Base-by-base conservation (phyloP, 2,329 filamentous ascomycete species). In the Xylaria sp. region DNA sequence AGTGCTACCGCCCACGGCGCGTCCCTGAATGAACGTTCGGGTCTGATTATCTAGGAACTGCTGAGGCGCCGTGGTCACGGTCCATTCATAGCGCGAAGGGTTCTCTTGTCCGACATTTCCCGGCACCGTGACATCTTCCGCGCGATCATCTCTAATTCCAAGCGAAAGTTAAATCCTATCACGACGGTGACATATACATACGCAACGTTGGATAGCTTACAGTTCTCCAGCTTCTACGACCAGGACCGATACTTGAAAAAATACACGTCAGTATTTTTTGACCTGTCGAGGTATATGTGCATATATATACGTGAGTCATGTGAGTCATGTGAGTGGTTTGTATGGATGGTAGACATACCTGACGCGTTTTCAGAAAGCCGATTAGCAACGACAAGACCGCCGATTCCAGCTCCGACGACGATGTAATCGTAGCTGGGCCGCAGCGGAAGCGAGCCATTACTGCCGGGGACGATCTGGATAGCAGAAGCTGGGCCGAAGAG, bases 1-100 rank as follows among this genome's bases (percentile, higher is more conserved):
- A 0, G 79, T 81, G 27, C 81, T 80, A 6, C 82, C 82, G 1
- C 82, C 82, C 1, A 84, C 75, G 4, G 76, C 81, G 47, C 75
- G 78, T 1, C 81, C 82, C 37, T 80, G 79, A n/a, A 72, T 74
- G 66, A 80, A 80, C 2, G 71, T 67, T 10, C 81, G 78, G 6
- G 76, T 75, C 63, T 78, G 77, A 42, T 80, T 75, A 40, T 79
- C 77, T 2, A 81, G 77, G 23, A 75, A 78, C 12, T 73, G 68
- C 61, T 82, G 80, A 5, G 70, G 71, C 0, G 72, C 69, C 18
- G 78, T 79, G 9, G 70, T 74, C 21, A 81, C 60, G 55, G 75
- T 78, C 73, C 76, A 74, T 47, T 76, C 74, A 47, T 81, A 80
- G 9, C 73, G 66, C 21, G 65, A 65, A 1, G 75, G 72, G 27